These are phyloP conservation scores for Hyphodiscus sp. DNA, from an alignment of 2,329 filamentous ascomycete genomes.

Conservation along the genomic window DNA sequence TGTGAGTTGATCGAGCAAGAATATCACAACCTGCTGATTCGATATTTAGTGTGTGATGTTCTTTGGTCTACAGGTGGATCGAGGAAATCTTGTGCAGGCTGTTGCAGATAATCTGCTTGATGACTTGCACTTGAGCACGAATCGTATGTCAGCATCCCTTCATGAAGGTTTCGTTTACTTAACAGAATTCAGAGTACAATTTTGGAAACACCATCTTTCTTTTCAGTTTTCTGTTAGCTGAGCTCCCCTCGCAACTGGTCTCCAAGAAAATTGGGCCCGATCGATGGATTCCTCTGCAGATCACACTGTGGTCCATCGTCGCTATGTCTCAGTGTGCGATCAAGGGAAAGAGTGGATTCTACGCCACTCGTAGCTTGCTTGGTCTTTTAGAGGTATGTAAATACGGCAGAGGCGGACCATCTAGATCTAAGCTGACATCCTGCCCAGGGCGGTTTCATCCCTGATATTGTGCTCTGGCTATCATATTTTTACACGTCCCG, in stretches of 20 bases:
- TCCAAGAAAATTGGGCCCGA: constrained; percentile 43
- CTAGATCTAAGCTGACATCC: background rate
- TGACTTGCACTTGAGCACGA: constrained; percentile 40
- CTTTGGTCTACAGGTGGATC: constrained; percentile 54
- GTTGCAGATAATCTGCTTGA: constrained; percentile 54
- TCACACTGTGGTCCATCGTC: constrained; percentile 44
- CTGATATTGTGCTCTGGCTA: constrained; percentile 59
- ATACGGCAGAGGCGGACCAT: constrained; percentile 5
- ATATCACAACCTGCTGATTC: background rate
- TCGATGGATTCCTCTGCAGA: constrained; percentile 45
- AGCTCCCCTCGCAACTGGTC: constrained; percentile 43
- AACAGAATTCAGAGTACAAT: constrained; percentile 15
- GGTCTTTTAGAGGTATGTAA: constrained; percentile 27
- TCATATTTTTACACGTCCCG: constrained; percentile 70
- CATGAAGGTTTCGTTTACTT: background rate
- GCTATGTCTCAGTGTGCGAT: constrained; percentile 40
- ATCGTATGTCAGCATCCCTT: constrained; percentile 27
- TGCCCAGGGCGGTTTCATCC: constrained; percentile 52
- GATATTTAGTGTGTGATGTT: constrained; percentile 54
- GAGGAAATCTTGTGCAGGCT: constrained; percentile 52
- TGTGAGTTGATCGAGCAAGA: constrained; percentile 33
- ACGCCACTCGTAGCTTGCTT: constrained; percentile 34
- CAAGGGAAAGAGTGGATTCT: constrained; percentile 37
- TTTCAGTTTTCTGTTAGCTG: constrained; percentile 36
- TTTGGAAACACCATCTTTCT: constrained; percentile 34